Percentiles rank a stretch among this genome's conserved stretches.
Evolutionary conservation across 148 eudicot species (phyloP).

Genomic region (Rhododendron mucronatum): DNA sequence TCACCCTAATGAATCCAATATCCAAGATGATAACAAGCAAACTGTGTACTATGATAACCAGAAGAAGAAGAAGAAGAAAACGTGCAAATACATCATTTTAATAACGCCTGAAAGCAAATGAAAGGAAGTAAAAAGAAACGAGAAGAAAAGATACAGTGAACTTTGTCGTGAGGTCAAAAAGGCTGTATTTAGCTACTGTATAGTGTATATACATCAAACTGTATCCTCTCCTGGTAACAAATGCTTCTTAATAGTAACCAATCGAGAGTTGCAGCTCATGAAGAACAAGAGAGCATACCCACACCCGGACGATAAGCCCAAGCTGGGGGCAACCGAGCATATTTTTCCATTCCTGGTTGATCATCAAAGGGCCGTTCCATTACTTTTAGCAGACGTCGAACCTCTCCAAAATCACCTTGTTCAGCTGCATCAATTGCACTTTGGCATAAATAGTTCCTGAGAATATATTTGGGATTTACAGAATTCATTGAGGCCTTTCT

Average conservation of each 20-base stretch:
- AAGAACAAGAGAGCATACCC: slow-evolving; percentile 97
- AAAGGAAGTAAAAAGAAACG: neutral
- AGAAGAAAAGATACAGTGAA: neutral
- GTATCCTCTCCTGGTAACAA: neutral
- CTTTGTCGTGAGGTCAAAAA: slow-evolving; percentile 8
- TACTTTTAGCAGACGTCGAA: slow-evolving; percentile 63
- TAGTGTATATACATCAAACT: slow-evolving; percentile 6
- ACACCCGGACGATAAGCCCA: slow-evolving; percentile 99
- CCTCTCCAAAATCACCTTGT: slow-evolving; percentile 84
- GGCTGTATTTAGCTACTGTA: neutral
- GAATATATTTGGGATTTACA: slow-evolving; percentile 85
- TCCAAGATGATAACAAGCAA: neutral
- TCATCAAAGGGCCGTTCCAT: slow-evolving; percentile 85
- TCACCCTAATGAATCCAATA: neutral
- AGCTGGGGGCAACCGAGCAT: slow-evolving; percentile 95
- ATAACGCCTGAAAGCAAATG: neutral
- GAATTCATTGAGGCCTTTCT: slow-evolving; percentile 78
- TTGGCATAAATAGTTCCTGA: slow-evolving; percentile 90
- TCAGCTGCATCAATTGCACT: slow-evolving; percentile 93
- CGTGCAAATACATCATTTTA: neutral
- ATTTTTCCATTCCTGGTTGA: slow-evolving; percentile 96
- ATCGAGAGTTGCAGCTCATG: slow-evolving; percentile 31
- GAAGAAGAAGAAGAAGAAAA: neutral
- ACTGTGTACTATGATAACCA: neutral
- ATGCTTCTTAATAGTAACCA: neutral